These are phyloP conservation scores for Aspergillus unguis DNA, from an alignment of 2,329 filamentous ascomycete genomes.

Conservation along the genomic window DNA sequence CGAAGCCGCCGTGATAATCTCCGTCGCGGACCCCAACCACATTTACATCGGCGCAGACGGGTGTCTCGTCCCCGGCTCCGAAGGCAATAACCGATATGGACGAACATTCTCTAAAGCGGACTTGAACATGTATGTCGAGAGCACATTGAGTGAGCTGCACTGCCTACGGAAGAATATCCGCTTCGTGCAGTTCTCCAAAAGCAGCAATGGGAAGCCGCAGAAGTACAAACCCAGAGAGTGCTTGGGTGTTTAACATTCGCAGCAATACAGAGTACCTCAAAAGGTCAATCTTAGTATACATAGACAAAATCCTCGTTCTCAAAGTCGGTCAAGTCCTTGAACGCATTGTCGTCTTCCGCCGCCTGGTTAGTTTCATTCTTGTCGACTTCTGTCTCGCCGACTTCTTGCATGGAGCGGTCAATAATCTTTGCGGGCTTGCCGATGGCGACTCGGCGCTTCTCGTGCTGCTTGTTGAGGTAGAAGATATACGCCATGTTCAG, in stretches of 20 bases:
- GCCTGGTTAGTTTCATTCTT: slow-evolving; percentile 30
- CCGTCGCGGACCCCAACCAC: slow-evolving; percentile 1
- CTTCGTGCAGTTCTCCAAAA: slow-evolving; percentile 3
- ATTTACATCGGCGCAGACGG: slow-evolving; percentile 2
- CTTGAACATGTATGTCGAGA: not conserved
- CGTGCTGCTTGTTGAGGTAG: slow-evolving; percentile 55
- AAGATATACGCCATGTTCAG: slow-evolving; percentile 48
- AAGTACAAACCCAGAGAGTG: not conserved
- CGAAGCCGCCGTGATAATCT: slow-evolving; percentile 7
- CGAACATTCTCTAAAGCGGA: not conserved
- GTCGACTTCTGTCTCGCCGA: slow-evolving; percentile 20
- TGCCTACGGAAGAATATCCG: slow-evolving; percentile 1
- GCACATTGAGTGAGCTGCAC: not conserved
- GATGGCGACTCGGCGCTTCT: slow-evolving; percentile 51
- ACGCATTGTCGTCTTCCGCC: slow-evolving; percentile 47
- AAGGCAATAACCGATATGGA: not conserved
- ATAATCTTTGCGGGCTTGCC: slow-evolving; percentile 59
- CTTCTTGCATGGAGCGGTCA: slow-evolving; percentile 58
- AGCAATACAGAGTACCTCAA: too few relatives aligned
- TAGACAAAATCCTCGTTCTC: slow-evolving; percentile 65
- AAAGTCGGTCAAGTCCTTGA: slow-evolving; percentile 59
- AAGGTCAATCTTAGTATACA: slow-evolving; percentile 42
- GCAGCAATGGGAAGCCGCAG: slow-evolving; percentile 2
- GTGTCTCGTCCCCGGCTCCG: not conserved
- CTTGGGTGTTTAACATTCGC: not conserved